Evolutionary conservation across 202 grass and related monocot species (phyloP).

Genomic region (Carex arenaria): DNA sequence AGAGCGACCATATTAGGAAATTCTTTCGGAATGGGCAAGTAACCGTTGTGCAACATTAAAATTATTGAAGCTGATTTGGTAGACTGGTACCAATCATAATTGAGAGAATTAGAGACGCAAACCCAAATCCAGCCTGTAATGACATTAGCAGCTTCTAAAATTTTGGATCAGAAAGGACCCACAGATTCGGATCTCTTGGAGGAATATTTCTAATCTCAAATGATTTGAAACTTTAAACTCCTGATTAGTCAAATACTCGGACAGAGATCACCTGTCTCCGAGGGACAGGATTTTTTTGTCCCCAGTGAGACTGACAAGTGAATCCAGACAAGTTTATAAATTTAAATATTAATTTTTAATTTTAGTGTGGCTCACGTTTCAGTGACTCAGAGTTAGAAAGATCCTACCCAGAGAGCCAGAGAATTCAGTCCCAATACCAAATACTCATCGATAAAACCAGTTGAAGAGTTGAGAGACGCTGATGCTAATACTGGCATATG

Average conservation of each 20-base stretch:
- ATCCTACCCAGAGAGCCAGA: no score
- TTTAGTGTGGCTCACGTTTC: no score
- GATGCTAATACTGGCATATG: background rate
- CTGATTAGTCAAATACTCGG: no score
- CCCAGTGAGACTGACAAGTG: no score
- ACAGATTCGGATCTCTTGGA: slow-evolving; percentile 9
- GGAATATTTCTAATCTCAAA: slow-evolving; percentile 1
- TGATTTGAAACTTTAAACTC: background rate
- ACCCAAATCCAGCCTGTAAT: slow-evolving; percentile 22
- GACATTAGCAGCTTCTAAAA: background rate
- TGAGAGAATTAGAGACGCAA: background rate
- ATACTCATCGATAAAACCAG: background rate
- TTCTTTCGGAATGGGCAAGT: background rate
- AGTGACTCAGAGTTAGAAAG: no score
- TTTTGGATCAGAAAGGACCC: background rate
- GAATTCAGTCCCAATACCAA: no score
- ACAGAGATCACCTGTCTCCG: no score
- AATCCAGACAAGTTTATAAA: no score
- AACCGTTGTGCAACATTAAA: slow-evolving; percentile 4
- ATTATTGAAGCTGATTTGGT: background rate
- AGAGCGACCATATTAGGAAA: background rate
- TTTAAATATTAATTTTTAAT: no score
- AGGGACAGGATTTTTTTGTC: no score
- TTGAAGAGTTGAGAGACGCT: background rate
- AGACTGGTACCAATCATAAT: background rate